Evolutionary conservation across 306 rosid species (phyloP).

Genomic region (Dalbergia oliveri): DNA sequence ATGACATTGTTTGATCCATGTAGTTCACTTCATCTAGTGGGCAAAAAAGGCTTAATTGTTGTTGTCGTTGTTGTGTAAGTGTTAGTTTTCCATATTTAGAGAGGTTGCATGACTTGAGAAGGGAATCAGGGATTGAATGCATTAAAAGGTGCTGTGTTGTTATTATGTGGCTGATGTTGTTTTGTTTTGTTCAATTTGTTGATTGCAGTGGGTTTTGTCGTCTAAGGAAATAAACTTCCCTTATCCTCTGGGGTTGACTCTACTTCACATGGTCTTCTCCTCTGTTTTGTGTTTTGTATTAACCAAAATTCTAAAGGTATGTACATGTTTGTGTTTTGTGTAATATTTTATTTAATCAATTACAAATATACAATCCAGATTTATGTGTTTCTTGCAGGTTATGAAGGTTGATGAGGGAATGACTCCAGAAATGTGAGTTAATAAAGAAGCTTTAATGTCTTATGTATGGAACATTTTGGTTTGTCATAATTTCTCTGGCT

Average conservation of each 20-base stretch:
- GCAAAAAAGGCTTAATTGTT: background rate
- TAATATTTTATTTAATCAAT: conserved; percentile 32
- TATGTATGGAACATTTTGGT: background rate
- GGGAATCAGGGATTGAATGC: conserved; percentile 17
- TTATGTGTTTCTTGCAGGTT: conserved; percentile 61
- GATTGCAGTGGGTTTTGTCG: conserved; percentile 94
- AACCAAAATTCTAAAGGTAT: conserved; percentile 93
- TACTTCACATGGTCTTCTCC: conserved; percentile 98
- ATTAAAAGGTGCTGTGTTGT: background rate
- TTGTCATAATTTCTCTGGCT: conserved; percentile 8
- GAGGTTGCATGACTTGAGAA: conserved; percentile 26
- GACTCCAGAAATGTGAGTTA: conserved; percentile 92
- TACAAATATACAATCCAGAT: conserved; percentile 23
- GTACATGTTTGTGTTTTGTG: conserved; percentile 35
- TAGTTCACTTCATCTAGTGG: background rate
- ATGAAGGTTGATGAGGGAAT: conserved; percentile 97
- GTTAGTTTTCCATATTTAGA: background rate
- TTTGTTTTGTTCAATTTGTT: conserved; percentile 35
- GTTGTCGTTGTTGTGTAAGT: background rate
- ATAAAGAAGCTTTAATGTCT: conserved; percentile 10
- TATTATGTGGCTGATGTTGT: conserved; percentile 46
- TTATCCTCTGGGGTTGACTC: conserved; percentile 95
- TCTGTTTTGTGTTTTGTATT: conserved; percentile 85
- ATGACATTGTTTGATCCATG: background rate
- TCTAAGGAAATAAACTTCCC: conserved; percentile 98